phyloP scores from a whole-genome alignment of 2,329 filamentous ascomycete species.

The Fusarium tuaranense region DNA sequence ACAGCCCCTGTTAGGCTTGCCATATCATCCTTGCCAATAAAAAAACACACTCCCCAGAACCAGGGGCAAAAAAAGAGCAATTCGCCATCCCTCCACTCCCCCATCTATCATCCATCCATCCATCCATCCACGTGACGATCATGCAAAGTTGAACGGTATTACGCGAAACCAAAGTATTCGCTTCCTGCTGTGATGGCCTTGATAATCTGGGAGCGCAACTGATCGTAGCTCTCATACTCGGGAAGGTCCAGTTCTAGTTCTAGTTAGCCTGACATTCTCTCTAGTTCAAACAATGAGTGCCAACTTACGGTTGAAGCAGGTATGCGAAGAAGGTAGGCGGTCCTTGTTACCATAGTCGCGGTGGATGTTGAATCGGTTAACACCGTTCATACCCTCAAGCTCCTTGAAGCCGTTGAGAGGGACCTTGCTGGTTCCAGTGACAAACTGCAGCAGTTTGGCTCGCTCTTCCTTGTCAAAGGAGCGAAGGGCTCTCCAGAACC shows the following conservation, averaged over 20 bases:
- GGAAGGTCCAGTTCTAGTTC: conserved; percentile 91
- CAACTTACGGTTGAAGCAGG: conserved; percentile 97
- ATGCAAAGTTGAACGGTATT: conserved; percentile 48
- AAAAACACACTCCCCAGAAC: conserved; percentile 12
- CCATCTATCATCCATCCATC: conserved; percentile 27
- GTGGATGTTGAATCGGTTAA: conserved; percentile 98
- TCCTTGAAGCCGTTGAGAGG: conserved; percentile 99
- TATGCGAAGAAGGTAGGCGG: conserved; percentile 94
- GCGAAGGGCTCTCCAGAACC: conserved; percentile 98
- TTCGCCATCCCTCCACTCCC: conserved; percentile 9
- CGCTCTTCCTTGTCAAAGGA: conserved; percentile 99
- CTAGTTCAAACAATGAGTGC: neutral
- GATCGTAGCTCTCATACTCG: conserved; percentile 97
- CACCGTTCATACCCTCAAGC: conserved; percentile 98
- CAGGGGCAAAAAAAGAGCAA: conserved; percentile 15
- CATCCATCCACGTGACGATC: conserved; percentile 25
- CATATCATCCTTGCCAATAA: conserved; percentile 25
- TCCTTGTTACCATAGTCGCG: conserved; percentile 98
- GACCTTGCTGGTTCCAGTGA: conserved; percentile 98
- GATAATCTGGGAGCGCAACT: conserved; percentile 85
- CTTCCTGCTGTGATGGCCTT: conserved; percentile 98
- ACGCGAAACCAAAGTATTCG: conserved; percentile 98
- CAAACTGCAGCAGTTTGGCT: conserved; percentile 96
- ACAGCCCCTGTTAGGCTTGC: conserved; percentile 17
- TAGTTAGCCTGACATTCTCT: conserved; percentile 51